phyloP scores from a whole-genome alignment of 116 monocot genomes.

The Phalaenopsis hybrid region DNA sequence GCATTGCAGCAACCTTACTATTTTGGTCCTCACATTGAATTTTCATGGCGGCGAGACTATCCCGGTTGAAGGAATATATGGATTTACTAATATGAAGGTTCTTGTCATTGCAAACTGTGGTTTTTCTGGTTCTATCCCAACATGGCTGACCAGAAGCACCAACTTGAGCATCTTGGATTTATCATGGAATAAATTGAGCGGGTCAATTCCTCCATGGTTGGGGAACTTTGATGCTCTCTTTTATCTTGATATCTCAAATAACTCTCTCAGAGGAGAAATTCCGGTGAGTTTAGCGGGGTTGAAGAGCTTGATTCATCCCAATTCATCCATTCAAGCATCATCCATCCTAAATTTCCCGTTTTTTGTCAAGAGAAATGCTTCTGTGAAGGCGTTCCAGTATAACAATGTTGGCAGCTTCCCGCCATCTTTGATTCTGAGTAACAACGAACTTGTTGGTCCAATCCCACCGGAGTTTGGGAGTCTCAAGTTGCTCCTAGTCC shows the following conservation, averaged over 20 bases:
- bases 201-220: slow-evolving; percentile 49
- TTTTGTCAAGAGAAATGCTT: slow-evolving; percentile 39
- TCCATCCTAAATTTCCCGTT: slow-evolving; percentile 41
- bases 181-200: slow-evolving; percentile 51
- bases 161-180: slow-evolving; percentile 50
- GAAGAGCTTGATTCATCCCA: slow-evolving; percentile 26
- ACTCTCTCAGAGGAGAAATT: slow-evolving; percentile 57
- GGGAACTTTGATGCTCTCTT: slow-evolving; percentile 48
- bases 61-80: slow-evolving; percentile 24
- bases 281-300: slow-evolving; percentile 42
- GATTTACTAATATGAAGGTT: slow-evolving; percentile 36
- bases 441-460: slow-evolving; percentile 50
- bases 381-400: slow-evolving; percentile 36
- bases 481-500: slow-evolving; percentile 33
- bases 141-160: slow-evolving; percentile 30
- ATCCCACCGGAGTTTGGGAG: slow-evolving; percentile 49
- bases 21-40: slow-evolving; percentile 39
- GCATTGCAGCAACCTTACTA: slow-evolving; percentile 36
- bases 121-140: slow-evolving; percentile 44
- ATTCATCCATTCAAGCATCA: slow-evolving; percentile 10
- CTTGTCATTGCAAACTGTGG: slow-evolving; percentile 41
- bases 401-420: slow-evolving; percentile 66
- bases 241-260: slow-evolving; percentile 73
- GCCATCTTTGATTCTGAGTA: slow-evolving; percentile 40
- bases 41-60: slow-evolving; percentile 38